Evolutionary conservation across 179 eudicot genomes (phyloP), one percentile per base, ranked within the genome.

Genomic region (Beta macrorhiza): DNA sequence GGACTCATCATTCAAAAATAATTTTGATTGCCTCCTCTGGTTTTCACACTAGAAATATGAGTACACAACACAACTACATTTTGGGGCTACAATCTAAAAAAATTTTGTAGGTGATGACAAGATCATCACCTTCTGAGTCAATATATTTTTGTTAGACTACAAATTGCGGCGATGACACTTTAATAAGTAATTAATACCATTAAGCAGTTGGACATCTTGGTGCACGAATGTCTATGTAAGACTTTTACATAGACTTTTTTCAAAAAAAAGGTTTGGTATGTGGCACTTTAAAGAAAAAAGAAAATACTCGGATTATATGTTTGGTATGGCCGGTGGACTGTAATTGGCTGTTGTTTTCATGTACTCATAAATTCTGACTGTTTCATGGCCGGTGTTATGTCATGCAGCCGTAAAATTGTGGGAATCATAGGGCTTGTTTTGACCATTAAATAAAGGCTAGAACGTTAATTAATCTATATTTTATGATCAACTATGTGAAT

Each of bases 311-410:
- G 16, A 29, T 16, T 67, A 22, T 72, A 19, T 10, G 13, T 67
- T 44, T 69, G 73, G 73, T 51, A 20, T 25, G 77, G 77, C 63
- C 77, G 77, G 77, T 74, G 77, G 77, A 29, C 0, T 74, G 5
- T 53, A 47, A 56, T 74, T 53, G 22, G 63, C 7, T 13, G 77
- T 74, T 29, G 17, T 74, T 55, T 53, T 55, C 20, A 55, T 74
- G 62, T 74, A 44, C 64, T 74, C 45, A 14, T 44, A 55, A 49
- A 37, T 12, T 22, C 44, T 25, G 32, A 74, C 65, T 74, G 65
- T 74, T 74, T 74, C 6, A 32, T 74, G 78, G 78, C 78, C 78
- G 78, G 78, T 74, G 78, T 57, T 74, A 56, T 29, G 22, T 17
- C 29, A 57, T 57, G 49, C 51, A 74, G 78, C 64, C 67, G 25